Evolutionary conservation across 371 early-diverging fungal genomes (phyloP).

Genomic region (Basidiobolus heterosporus): DNA sequence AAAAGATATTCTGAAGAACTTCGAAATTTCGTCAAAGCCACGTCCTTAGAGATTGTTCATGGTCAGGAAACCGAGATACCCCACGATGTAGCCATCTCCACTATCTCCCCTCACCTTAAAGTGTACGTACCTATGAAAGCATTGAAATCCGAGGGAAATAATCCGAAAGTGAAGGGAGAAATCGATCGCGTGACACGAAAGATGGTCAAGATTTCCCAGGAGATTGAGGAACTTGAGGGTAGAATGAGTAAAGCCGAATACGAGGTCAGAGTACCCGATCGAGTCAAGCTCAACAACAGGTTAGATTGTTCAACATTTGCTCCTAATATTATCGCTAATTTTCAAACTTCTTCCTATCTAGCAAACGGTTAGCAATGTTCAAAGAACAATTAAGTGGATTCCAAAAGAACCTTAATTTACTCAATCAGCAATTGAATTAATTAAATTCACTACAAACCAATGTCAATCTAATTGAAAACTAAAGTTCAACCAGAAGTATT

Average conservation of each 20-base stretch:
- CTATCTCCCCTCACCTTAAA: constrained; percentile 18
- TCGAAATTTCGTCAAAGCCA: constrained; percentile 24
- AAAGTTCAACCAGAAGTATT: no score
- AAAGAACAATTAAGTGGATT: no score
- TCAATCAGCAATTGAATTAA: no score
- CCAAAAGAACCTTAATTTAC: no score
- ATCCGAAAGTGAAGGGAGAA: constrained; percentile 1
- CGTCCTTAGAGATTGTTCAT: constrained; percentile 11
- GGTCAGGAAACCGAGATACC: constrained; percentile 4
- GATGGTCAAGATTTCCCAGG: constrained; percentile 14
- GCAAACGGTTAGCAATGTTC: no score
- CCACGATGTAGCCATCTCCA: constrained; percentile 12
- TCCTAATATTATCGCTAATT: no score
- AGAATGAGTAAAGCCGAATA: constrained; percentile 21
- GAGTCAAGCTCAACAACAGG: constrained; percentile 23
- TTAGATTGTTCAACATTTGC: no score
- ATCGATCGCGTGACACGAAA: constrained; percentile 8
- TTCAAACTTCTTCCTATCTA: no score
- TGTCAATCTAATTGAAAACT: no score
- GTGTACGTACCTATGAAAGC: constrained; percentile 27
- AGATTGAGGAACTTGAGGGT: constrained; percentile 14
- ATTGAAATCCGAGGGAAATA: constrained; percentile 4
- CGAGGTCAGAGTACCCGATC: constrained; percentile 16
- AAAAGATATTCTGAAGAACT: constrained; percentile 21
- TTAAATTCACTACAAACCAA: no score